phyloP scores from a whole-genome alignment of 2,329 filamentous ascomycete genomes.

The Fusarium sp. region DNA sequence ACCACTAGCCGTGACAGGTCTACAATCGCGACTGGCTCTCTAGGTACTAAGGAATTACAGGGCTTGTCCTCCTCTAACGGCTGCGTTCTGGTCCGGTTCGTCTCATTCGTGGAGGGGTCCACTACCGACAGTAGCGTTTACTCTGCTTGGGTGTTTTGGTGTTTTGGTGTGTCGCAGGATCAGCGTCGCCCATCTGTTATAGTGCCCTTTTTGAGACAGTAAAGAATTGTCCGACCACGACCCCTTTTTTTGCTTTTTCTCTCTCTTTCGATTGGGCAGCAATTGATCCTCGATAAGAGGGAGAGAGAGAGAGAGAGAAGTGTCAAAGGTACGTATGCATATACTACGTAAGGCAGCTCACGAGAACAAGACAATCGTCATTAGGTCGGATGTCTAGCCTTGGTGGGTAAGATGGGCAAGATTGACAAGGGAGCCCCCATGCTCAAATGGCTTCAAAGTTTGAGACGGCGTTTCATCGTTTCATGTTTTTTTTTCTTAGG shows the following conservation, averaged over 20 bases:
- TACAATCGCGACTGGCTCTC: not conserved
- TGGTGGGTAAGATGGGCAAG: slow-evolving; percentile 12
- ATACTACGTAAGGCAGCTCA: not conserved
- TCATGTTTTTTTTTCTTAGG: slow-evolving; percentile 10
- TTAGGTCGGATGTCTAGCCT: slow-evolving; percentile 11
- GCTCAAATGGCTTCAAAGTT: slow-evolving; percentile 34
- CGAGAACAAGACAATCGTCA: slow-evolving; percentile 10
- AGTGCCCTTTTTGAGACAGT: not conserved
- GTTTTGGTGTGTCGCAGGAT: slow-evolving; percentile 30
- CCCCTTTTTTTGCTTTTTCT: slow-evolving; percentile 2
- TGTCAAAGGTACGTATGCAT: not conserved
- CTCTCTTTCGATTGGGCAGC: slow-evolving; percentile 16
- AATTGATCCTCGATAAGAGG: slow-evolving; percentile 4
- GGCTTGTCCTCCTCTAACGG: not conserved
- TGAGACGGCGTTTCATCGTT: slow-evolving; percentile 39
- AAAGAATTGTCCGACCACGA: slow-evolving; percentile 15
- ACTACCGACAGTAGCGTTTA: slow-evolving; percentile 42
- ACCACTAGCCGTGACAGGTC: not conserved
- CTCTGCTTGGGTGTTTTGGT: slow-evolving; percentile 5
- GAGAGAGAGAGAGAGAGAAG: not conserved
- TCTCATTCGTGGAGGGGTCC: slow-evolving; percentile 32
- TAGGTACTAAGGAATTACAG: not conserved
- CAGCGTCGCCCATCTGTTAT: slow-evolving; percentile 3
- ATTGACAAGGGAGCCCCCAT: slow-evolving; percentile 32
- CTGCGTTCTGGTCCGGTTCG: slow-evolving; percentile 1